Evolutionary conservation across 2,329 filamentous ascomycete genomes (phyloP).

Genomic region (Colletotrichum sp.): DNA sequence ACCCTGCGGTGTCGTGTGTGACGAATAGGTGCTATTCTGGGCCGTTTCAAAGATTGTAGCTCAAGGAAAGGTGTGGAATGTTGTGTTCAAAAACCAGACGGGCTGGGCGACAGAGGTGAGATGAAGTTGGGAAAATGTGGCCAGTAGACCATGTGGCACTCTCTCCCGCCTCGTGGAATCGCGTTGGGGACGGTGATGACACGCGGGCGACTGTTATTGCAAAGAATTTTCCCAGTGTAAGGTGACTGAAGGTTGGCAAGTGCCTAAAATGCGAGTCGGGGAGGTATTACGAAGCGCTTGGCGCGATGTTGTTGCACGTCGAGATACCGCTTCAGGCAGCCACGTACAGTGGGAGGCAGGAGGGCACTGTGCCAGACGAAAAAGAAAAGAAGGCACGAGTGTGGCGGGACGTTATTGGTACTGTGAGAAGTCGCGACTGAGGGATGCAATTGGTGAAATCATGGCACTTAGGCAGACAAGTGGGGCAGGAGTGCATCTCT

Average conservation of each 20-base stretch:
- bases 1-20: neutral
- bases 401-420: neutral
- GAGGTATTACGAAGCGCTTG: slow-evolving; percentile 7
- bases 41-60: neutral
- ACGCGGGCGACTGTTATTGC: neutral
- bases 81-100: neutral
- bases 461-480: neutral
- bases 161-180: neutral
- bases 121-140: neutral
- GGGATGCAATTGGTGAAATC: neutral
- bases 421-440: neutral
- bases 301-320: neutral
- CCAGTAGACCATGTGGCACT: neutral
- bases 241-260: neutral
- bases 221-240: neutral
- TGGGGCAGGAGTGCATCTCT: neutral
- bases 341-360: neutral
- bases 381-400: neutral
- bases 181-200: neutral
- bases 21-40: neutral
- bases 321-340: slow-evolving; percentile 9
- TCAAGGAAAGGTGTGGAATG: neutral
- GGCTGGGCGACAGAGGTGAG: neutral
- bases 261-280: neutral
- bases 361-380: neutral